A percentile compares a stretch with the other conserved stretches of the same genome.
Conservation (phyloP, 2,329 filamentous ascomycete genomes). For the Gnomoniopsis smithogilvyi region DNA sequence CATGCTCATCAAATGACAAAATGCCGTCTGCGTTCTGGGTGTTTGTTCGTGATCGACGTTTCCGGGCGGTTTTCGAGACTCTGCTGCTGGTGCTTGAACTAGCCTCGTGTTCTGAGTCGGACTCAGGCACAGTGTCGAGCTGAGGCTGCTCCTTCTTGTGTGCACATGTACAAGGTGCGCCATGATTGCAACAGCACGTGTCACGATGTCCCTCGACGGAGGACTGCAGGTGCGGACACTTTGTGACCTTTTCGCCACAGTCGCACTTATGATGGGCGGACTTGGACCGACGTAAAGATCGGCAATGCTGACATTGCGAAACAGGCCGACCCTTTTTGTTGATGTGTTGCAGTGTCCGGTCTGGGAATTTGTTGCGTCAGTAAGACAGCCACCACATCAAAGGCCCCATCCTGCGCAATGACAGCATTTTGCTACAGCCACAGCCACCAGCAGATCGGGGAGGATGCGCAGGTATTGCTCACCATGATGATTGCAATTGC, state of each 20-base stretch:
- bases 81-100: conserved; percentile 32
- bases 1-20: conserved; percentile 60
- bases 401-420: not conserved
- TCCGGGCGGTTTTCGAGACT: conserved; percentile 30
- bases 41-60: conserved; percentile 55
- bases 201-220: conserved; percentile 58
- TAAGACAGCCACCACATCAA: not conserved
- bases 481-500: conserved; percentile 96
- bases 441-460: not conserved
- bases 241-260: conserved; percentile 87
- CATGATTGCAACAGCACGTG: conserved; percentile 69
- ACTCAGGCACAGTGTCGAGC: conserved; percentile 63
- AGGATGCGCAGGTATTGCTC: conserved; percentile 41
- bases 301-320: conserved; percentile 97
- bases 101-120: conserved; percentile 49
- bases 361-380: not conserved
- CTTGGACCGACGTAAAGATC: conserved; percentile 91
- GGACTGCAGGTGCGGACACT: conserved; percentile 58
- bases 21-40: conserved; percentile 47
- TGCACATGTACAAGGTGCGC: conserved; percentile 62
- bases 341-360: conserved; percentile 69
- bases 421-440: not conserved
- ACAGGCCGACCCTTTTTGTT: conserved; percentile 97
- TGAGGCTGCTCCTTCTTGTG: conserved; percentile 57
- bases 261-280: conserved; percentile 95